Conservation (phyloP, 2,329 filamentous ascomycete species). For the Trichoderma cornu-damae region DNA sequence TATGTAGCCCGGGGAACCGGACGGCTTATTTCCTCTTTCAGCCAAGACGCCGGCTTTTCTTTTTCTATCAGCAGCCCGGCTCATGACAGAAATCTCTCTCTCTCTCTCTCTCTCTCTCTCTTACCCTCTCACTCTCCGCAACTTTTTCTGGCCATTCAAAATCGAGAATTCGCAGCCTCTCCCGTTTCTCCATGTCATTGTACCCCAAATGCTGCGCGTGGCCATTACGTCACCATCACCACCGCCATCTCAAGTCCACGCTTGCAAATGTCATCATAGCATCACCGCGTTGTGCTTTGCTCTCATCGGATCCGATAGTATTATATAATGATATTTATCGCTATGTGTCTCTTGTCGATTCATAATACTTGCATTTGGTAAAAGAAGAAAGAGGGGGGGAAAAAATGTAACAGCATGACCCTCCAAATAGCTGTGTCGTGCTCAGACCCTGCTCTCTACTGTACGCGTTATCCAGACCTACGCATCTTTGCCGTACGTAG, state of each 20-base stretch:
- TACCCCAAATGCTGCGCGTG: constrained; percentile 3
- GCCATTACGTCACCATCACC: constrained; percentile 20
- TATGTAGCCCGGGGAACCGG: no score
- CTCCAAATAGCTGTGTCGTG: neutral
- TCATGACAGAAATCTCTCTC: no score
- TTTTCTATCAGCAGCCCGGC: no score
- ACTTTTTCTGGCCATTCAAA: neutral
- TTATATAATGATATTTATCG: neutral
- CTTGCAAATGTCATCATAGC: constrained; percentile 14
- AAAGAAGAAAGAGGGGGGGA: no score
- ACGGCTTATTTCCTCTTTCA: neutral
- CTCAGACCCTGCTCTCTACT: neutral
- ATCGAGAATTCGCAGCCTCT: neutral
- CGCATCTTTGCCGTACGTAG: neutral
- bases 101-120: no score
- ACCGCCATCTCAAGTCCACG: neutral
- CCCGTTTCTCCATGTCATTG: neutral
- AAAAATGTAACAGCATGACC: neutral
- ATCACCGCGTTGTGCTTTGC: neutral
- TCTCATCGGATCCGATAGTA: neutral
- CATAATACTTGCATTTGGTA: no score
- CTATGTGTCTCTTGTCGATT: neutral
- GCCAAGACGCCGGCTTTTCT: no score
- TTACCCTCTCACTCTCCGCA: no score
- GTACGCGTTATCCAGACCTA: neutral